Evolutionary conservation across 2,329 filamentous ascomycete species (phyloP), one percentile per base, ranked within the genome.

Genomic region (Xylariaceae sp.): DNA sequence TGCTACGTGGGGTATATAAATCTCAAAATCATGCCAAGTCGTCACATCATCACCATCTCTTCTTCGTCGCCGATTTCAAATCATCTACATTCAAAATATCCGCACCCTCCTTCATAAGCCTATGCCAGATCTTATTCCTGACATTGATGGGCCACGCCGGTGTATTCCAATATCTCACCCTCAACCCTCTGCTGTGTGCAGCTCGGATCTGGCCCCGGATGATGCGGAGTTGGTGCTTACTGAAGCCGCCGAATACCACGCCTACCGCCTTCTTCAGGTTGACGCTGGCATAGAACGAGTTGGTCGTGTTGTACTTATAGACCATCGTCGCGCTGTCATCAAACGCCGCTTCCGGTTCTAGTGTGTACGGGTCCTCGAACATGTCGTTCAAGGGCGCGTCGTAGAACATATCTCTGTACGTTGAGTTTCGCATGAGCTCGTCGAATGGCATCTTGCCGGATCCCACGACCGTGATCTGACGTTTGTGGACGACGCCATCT

Each of bases 401-500:
- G 62, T 83, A 85, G 67, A 87, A 87, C 49, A 82, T 71, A 65
- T 88, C 83, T 31, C 82, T 74, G 55, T 81, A 76, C 1, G 76
- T 80, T 6, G 69, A 59, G 60, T 82, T 81, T n/a, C 71, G 66
- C 3, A 75, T 69, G 10, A 88, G 62, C 9, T 78, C 63, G 49
- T 82, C 75, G 60, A 86, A 84, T 0, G 79, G 82, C 0, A 82
- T 78, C 57, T 81, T 80, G 12, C 88, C 87, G 1, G 85, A 88
- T 1, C 80, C 84, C 2, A 90, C 84, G 2, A 90, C 79, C 0
- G 86, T 90, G 34, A 90, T 69, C 1, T 83, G 82, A 1, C 86
- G 73, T 18, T 71, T 63, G 36, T 79, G 66, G 2, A 87, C 64
- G 14, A 71, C 63, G 14, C 72, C 75, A 45, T 83, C 73, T 19